Evolutionary conservation across 2,329 filamentous ascomycete genomes (phyloP).

Genomic region (Diaporthe sp.): DNA sequence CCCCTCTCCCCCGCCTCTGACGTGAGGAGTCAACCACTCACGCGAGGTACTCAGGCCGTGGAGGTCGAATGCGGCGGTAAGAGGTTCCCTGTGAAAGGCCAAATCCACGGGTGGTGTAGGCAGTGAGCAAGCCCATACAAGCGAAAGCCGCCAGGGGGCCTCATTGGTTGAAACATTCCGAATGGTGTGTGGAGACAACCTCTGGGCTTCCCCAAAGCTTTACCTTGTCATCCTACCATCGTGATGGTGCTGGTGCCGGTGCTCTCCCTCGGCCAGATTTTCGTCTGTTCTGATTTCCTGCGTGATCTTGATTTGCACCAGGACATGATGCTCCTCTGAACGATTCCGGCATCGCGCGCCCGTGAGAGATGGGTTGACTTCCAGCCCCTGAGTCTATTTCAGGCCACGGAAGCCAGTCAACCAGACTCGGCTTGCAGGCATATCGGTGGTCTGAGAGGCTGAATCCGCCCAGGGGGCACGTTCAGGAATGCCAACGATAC

Average conservation of each 20-base stretch:
- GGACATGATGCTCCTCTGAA: slow-evolving; percentile 2
- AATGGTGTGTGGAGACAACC: slow-evolving; percentile 34
- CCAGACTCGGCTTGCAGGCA: slow-evolving; percentile 10
- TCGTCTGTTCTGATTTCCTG: slow-evolving; percentile 33
- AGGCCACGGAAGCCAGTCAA: slow-evolving; percentile 11
- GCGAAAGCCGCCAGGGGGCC: neutral
- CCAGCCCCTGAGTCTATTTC: slow-evolving; percentile 25
- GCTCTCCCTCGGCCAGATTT: slow-evolving; percentile 27
- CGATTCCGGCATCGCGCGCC: neutral
- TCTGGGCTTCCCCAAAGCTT: slow-evolving; percentile 8
- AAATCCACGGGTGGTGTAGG: slow-evolving; percentile 41
- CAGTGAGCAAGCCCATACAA: slow-evolving; percentile 35
- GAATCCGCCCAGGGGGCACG: neutral
- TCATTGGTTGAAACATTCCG: slow-evolving; percentile 38
- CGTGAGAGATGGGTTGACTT: slow-evolving; percentile 11
- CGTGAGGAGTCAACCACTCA: slow-evolving; percentile 22
- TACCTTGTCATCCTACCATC: slow-evolving; percentile 23
- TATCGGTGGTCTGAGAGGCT: slow-evolving; percentile 15
- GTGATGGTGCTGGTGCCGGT: neutral
- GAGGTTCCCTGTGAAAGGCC: slow-evolving; percentile 55
- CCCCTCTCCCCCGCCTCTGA: slow-evolving; percentile 23
- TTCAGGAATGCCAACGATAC: neutral
- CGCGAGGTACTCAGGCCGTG: slow-evolving; percentile 24
- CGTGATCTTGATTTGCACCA: slow-evolving; percentile 3
- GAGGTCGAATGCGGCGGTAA: slow-evolving; percentile 50